Evolutionary conservation across 2,329 filamentous ascomycete genomes (phyloP).

Genomic region (Epichloe glyceriae): DNA sequence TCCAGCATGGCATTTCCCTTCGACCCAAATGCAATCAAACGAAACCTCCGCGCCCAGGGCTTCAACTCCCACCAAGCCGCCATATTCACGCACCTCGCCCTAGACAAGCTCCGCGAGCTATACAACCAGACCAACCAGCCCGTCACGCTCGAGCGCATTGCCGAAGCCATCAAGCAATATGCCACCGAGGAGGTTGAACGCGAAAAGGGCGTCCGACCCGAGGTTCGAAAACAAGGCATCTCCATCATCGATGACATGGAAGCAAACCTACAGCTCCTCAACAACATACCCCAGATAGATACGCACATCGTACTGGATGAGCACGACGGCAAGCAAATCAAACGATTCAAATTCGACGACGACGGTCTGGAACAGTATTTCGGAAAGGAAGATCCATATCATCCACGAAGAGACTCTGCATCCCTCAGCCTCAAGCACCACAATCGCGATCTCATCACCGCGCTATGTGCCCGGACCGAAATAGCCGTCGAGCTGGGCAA

Average conservation of each 20-base stretch:
- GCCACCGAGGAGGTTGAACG: constrained; percentile 9
- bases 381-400: constrained; percentile 17
- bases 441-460: constrained; percentile 30
- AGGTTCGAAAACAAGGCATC: constrained; percentile 4
- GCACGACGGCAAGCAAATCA: constrained; percentile 8
- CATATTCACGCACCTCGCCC: constrained; percentile 11
- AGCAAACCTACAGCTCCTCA: constrained; percentile 4
- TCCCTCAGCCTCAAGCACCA: constrained; percentile 9
- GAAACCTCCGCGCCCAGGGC: constrained; percentile 10
- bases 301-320: constrained; percentile 6
- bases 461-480: constrained; percentile 32
- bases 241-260: constrained; percentile 8
- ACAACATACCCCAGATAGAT: neutral
- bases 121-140: constrained; percentile 4
- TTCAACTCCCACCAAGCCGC: constrained; percentile 11
- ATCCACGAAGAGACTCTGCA: neutral
- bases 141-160: constrained; percentile 9
- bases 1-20: constrained; percentile 9
- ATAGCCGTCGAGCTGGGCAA: constrained; percentile 42
- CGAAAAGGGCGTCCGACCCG: constrained; percentile 1
- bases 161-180: constrained; percentile 11
- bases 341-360: constrained; percentile 18
- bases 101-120: constrained; percentile 10
- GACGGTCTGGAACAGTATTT: constrained; percentile 17
- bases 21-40: constrained; percentile 9